Conservation (phyloP, 2,329 filamentous ascomycete species). For the Clonostachys byssicola region DNA sequence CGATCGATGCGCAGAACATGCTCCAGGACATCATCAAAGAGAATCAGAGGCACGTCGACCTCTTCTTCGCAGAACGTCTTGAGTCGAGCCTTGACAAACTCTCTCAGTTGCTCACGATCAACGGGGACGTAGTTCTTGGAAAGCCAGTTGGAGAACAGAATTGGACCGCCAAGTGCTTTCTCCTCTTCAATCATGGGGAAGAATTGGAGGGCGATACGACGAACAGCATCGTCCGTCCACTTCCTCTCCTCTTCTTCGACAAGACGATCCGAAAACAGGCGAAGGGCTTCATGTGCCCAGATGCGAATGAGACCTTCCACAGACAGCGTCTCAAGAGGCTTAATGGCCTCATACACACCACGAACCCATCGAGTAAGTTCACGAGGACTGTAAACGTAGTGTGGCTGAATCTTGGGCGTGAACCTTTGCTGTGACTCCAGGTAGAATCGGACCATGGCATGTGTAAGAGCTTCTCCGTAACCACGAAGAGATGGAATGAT, state of each 20-base stretch:
- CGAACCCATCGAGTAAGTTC: slow-evolving; percentile 97
- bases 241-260: slow-evolving; percentile 90
- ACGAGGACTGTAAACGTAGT: slow-evolving; percentile 99
- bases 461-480: slow-evolving; percentile 89
- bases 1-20: slow-evolving; percentile 97
- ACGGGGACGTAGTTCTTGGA: slow-evolving; percentile 98
- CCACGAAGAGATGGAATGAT: slow-evolving; percentile 93
- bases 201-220: slow-evolving; percentile 79
- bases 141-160: slow-evolving; percentile 98
- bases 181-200: slow-evolving; percentile 95
- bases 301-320: slow-evolving; percentile 92
- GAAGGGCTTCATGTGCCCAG: slow-evolving; percentile 95
- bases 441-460: slow-evolving; percentile 97
- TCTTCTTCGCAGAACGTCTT: slow-evolving; percentile 99
- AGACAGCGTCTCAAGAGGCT: slow-evolving; percentile 81
- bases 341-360: slow-evolving; percentile 94
- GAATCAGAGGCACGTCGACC: slow-evolving; percentile 93
- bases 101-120: slow-evolving; percentile 87
- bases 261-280: slow-evolving; percentile 94
- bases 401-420: slow-evolving; percentile 93
- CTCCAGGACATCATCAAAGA: slow-evolving; percentile 99
- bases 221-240: slow-evolving; percentile 90
- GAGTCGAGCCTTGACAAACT: slow-evolving; percentile 95
- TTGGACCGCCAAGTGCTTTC: slow-evolving; percentile 84
- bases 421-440: slow-evolving; percentile 91